Percentiles rank a stretch among this genome's conserved stretches.
Evolutionary conservation across 2,329 filamentous ascomycete genomes (phyloP).

Genomic region (Cladosporium colombiae): DNA sequence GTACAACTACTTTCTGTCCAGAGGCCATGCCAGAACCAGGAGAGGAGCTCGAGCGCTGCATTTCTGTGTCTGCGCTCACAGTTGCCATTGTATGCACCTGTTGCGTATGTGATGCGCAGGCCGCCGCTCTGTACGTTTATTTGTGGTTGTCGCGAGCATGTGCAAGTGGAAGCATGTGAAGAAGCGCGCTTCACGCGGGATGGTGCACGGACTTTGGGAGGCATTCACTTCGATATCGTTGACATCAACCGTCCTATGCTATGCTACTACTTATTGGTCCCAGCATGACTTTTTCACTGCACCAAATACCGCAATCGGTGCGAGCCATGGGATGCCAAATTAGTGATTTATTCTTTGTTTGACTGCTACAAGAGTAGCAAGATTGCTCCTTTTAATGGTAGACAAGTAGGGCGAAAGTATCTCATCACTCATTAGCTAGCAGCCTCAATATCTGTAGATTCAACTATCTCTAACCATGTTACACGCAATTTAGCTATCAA

Average conservation of each 20-base stretch:
- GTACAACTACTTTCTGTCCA: background rate
- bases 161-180: background rate
- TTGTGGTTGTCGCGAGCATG: background rate
- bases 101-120: background rate
- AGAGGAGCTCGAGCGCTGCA: constrained; percentile 11
- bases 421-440: too few relatives aligned
- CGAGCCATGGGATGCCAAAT: background rate
- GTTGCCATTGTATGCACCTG: background rate
- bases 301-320: background rate
- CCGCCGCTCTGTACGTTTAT: background rate
- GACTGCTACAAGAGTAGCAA: too few relatives aligned
- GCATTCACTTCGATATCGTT: background rate
- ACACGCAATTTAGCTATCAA: too few relatives aligned
- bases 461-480: too few relatives aligned
- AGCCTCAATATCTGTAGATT: too few relatives aligned
- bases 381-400: too few relatives aligned
- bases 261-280: background rate
- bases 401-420: too few relatives aligned
- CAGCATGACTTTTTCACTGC: background rate
- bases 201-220: background rate
- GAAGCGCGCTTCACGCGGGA: background rate
- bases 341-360: background rate
- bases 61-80: background rate
- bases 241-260: background rate
- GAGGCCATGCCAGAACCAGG: background rate